Percentiles rank a stretch among this genome's conserved stretches.
phyloP scores from a whole-genome alignment of 495 filamentous ascomycete genomes.

The Xanthoparmelia taractica region DNA sequence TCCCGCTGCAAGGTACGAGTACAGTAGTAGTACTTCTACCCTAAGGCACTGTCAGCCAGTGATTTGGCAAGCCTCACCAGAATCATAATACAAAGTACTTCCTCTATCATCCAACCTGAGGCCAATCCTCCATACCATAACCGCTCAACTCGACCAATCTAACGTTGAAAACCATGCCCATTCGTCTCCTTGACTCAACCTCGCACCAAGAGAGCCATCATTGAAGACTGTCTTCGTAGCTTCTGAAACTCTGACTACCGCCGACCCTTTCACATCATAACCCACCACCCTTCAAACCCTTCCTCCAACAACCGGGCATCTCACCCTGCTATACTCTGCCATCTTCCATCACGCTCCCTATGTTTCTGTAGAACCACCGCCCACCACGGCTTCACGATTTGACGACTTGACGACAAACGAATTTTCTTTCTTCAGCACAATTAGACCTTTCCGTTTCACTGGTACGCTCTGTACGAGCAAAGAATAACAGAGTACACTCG shows the following conservation, averaged over 20 bases:
- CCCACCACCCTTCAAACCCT: neutral
- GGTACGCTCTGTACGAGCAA: neutral
- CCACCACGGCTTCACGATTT: conserved; percentile 2
- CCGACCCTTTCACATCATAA: neutral
- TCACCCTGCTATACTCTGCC: neutral
- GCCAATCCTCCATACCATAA: neutral
- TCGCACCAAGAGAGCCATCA: neutral
- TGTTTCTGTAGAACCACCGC: neutral
- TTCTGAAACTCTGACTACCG: conserved; percentile 2
- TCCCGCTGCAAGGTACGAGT: too few relatives aligned
- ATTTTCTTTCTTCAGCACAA: neutral
- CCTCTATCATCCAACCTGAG: too few relatives aligned
- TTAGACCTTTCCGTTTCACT: neutral
- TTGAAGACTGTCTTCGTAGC: neutral
- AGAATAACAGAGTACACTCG: neutral
- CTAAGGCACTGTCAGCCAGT: too few relatives aligned
- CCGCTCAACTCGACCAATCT: neutral
- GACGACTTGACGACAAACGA: conserved; percentile 6
- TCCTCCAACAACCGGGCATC: neutral
- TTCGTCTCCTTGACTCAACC: neutral
- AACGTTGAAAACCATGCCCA: neutral
- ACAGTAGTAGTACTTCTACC: too few relatives aligned
- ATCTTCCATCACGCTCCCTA: neutral
- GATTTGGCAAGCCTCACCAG: too few relatives aligned
- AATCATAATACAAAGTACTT: too few relatives aligned